A percentile compares a stretch with the other conserved stretches of the same genome.
Evolutionary conservation across 805 yeast species (phyloP).

Genomic region (Saccharomycopsis sp.): DNA sequence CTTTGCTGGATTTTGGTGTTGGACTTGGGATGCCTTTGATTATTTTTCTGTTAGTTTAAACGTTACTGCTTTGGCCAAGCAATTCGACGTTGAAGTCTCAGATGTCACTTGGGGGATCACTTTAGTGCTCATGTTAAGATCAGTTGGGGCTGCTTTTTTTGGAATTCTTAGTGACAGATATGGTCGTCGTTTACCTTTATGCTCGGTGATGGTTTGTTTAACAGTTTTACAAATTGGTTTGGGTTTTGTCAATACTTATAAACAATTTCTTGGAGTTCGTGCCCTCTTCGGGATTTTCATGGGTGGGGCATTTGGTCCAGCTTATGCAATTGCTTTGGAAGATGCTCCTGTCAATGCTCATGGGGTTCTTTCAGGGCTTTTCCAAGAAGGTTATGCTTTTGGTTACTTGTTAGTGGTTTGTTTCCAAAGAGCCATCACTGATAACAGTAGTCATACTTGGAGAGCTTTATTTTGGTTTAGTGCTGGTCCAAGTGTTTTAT

Average conservation of each 20-base stretch:
- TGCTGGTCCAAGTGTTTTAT: slow-evolving; percentile 50
- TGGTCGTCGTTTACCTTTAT: slow-evolving; percentile 53
- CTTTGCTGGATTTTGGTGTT: slow-evolving; percentile 47
- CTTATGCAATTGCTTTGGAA: slow-evolving; percentile 57
- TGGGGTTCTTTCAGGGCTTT: slow-evolving; percentile 51
- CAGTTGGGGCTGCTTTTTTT: slow-evolving; percentile 52
- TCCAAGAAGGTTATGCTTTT: slow-evolving; percentile 47
- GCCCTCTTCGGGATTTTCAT: slow-evolving; percentile 49
- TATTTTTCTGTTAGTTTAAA: slow-evolving; percentile 54
- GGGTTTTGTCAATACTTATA: slow-evolving; percentile 46
- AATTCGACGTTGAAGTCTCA: slow-evolving; percentile 33
- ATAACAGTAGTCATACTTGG: slow-evolving; percentile 47
- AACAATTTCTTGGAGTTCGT: slow-evolving; percentile 50
- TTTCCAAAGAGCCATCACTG: slow-evolving; percentile 53
- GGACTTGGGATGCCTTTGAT: slow-evolving; percentile 68
- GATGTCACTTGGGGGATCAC: slow-evolving; percentile 66
- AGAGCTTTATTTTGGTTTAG: slow-evolving; percentile 65
- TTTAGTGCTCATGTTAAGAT: slow-evolving; percentile 54
- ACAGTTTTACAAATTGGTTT: slow-evolving; percentile 49
- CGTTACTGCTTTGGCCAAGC: slow-evolving; percentile 37
- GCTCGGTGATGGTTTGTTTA: slow-evolving; percentile 35
- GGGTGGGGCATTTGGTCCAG: slow-evolving; percentile 55
- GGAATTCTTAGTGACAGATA: slow-evolving; percentile 49
- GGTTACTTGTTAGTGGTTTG: slow-evolving; percentile 57
- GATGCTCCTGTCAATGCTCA: slow-evolving; percentile 51